A percentile compares a stretch with the other conserved stretches of the same genome.
These are phyloP conservation scores for Globisporangium okanoganense DNA, from an alignment of 352 stramenopile genomes.

Conservation along the genomic window DNA sequence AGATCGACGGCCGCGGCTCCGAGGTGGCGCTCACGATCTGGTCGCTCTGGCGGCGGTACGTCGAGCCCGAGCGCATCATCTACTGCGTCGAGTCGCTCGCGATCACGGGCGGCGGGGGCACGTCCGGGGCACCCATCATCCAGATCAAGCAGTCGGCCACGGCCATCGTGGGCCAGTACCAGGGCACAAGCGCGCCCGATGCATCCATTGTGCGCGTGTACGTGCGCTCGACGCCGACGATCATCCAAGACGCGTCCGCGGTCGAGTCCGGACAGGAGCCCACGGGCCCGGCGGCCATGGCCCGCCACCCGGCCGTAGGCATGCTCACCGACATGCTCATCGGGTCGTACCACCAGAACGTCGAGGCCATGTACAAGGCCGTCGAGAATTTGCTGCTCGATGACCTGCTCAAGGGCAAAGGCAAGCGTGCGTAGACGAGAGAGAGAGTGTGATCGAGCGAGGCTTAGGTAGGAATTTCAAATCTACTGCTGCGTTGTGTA, in stretches of 20 bases:
- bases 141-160: constrained; percentile 18
- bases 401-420: constrained; percentile 16
- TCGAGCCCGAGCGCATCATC: constrained; percentile 5
- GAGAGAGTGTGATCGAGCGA: no score
- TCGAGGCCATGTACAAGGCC: constrained; percentile 18
- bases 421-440: no score
- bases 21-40: constrained; percentile 16
- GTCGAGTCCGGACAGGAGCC: not conserved
- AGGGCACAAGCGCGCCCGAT: constrained; percentile 9
- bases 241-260: constrained; percentile 12
- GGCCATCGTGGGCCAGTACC: constrained; percentile 7
- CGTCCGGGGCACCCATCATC: constrained; percentile 6
- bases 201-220: constrained; percentile 20
- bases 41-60: constrained; percentile 13
- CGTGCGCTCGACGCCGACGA: constrained; percentile 13
- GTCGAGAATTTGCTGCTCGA: constrained; percentile 19
- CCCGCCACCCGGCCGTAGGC: constrained; percentile 12
- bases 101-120: constrained; percentile 10
- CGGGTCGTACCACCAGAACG: constrained; percentile 18
- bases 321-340: constrained; percentile 21
- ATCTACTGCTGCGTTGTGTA: no score
- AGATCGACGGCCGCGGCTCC: constrained; percentile 11
- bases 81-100: constrained; percentile 16
- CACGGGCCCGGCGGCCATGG: not conserved
- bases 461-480: no score